Evolutionary conservation across 192 early-diverging fungal genomes (phyloP), one percentile per base, ranked within the genome.

Genomic region (Coemansia sp.): DNA sequence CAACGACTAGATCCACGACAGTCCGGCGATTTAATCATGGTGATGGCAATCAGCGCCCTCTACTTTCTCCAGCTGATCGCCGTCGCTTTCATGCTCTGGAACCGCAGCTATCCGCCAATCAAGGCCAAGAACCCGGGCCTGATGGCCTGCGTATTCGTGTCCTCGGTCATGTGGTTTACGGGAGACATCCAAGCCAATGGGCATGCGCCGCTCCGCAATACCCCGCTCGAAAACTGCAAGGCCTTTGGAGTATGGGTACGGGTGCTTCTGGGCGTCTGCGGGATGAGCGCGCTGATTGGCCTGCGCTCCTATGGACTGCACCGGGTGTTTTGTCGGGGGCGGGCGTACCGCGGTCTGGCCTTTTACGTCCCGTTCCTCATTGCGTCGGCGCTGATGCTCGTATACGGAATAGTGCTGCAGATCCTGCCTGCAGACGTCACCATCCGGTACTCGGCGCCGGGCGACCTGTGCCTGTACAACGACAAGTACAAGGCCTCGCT

Each of bases 81-180:
- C 4, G 44, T 70, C 10, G 34, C n/a, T 0, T 82, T 65, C 35
- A 55, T 76, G n/a, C 38, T 82, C 1, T 66, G 53, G 50, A 76
- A 82, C 53, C 70, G 74, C 46, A 68, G 55, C 38, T 82, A 76
- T 58, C 63, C 80, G 46, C 80, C 80, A 39, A 61, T 82, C 33
- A 82, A 82, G 41, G 72, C 80, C 44, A 82, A 82, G 41, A 73
- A 82, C 40, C 74, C 68, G 12, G 54, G 67, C 2, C 58, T 82
- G 19, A 82, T 82, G 80, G 60, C 60, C 11, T 50, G 57, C 11
- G 63, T 60, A 35, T 26, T 76, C 40, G 29, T 73, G 0, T 44
- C 62, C 0, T 58, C 72, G 54, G 60, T 74, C 19, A 62, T 82
- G 11, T 82, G 70, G 70, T 82, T 72, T 37, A 48, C 73, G 17